Conservation (phyloP, 1,284 basidiomycete genomes). For the Irpex rosettiformis region DNA sequence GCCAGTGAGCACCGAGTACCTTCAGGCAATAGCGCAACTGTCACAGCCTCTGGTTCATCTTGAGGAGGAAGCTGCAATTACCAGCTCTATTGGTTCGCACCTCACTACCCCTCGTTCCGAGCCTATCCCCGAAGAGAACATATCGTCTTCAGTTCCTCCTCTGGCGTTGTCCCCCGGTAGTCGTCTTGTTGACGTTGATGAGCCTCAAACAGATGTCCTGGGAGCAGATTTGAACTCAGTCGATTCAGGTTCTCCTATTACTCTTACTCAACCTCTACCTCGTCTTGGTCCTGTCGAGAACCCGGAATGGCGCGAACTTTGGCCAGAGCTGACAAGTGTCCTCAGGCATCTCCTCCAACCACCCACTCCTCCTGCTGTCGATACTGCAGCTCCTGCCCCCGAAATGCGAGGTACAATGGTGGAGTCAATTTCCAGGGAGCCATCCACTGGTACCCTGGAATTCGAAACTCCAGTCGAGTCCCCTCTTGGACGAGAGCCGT, state of each 20-base stretch:
- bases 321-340: slow-evolving; percentile 29
- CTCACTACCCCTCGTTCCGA: background rate
- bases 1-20: background rate
- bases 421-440: slow-evolving; percentile 1
- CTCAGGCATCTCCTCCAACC: slow-evolving; percentile 29
- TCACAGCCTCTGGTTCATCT: background rate
- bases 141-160: background rate
- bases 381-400: background rate
- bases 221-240: background rate
- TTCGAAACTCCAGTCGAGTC: slow-evolving; percentile 22
- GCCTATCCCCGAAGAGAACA: background rate
- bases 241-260: background rate
- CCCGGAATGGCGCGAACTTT: slow-evolving; percentile 28
- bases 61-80: background rate
- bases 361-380: slow-evolving; percentile 10
- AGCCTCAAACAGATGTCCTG: slow-evolving; percentile 1
- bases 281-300: slow-evolving; percentile 23
- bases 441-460: slow-evolving; percentile 2
- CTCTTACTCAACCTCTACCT: slow-evolving; percentile 16
- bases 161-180: background rate
- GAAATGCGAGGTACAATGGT: background rate
- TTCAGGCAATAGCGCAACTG: background rate
- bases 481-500: slow-evolving; percentile 28
- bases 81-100: background rate
- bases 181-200: slow-evolving; percentile 10